Base-by-base conservation (phyloP, 208 protist species). In the Leishmania lainsoni region DNA sequence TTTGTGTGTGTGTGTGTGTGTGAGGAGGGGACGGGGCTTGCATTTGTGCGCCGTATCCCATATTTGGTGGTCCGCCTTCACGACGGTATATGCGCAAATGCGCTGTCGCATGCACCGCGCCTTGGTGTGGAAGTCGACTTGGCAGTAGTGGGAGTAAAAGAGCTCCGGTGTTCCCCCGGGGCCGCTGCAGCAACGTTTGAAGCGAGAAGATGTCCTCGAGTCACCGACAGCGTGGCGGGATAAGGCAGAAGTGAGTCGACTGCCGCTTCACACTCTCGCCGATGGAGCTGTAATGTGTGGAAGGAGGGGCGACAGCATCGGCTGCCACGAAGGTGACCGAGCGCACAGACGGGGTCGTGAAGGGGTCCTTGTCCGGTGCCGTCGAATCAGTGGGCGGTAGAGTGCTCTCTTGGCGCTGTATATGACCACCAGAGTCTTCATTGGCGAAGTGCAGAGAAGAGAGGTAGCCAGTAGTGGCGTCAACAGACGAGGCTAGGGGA, bases 91-190 rank as follows among this genome's bases (percentile, higher is more conserved):
- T 14, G 14, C 26, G 9, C 58, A 14, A 29, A 78, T 32, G 52
- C 73, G 73, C 29, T 83, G 73, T 8, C 73, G 72, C 65, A 83
- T 73, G 42, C 26, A 35, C 0, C 10, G 9, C 63, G 79, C n/a
- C 22, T 54, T 59, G 45, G 72, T 42, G 14, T 42, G 16, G 51
- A 83, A 83, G 72, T 59, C 74, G 61, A 68, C 63, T n/a, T 49
- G 79, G 48, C 79, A 79, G 73, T 75, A 78, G 70, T 79, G 63
- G 65, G 73, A 83, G 79, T 75, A 83, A 70, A 83, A 58, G 73
- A 78, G 20, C 5, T 73, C 26, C 35, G 12, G 14, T 2, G 22
- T 16, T 3, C n/a, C 5, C 35, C 29, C 32, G 6, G n/a, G 16
- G 49, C 63, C 78, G 20, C 54, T 32, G 29, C 22, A n/a, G 42